Evolutionary conservation across 2,329 filamentous ascomycete genomes (phyloP).

Genomic region (Gaeumannomyces tritici): DNA sequence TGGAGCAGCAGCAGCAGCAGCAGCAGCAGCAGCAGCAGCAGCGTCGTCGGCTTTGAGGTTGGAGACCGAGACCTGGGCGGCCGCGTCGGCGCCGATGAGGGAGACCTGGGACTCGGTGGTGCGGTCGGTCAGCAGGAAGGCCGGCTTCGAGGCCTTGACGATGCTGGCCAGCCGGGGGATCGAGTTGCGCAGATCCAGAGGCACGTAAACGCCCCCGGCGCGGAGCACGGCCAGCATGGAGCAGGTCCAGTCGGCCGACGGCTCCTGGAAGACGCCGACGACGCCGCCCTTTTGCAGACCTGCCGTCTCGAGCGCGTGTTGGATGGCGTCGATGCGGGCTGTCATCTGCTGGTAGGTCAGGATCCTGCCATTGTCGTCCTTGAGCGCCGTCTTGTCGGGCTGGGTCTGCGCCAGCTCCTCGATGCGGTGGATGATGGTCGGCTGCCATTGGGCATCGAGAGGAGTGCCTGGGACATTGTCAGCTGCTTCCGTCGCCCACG

Average conservation of each 20-base stretch:
- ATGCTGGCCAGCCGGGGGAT: slow-evolving; percentile 20
- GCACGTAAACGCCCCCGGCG: slow-evolving; percentile 27
- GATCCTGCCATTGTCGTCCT: slow-evolving; percentile 6
- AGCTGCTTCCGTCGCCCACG: no score
- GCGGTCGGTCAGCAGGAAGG: background rate
- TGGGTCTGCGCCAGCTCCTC: slow-evolving; percentile 19
- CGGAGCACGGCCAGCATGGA: slow-evolving; percentile 30
- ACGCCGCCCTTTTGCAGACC: background rate
- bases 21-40: no score
- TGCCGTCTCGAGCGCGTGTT: background rate
- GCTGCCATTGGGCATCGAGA: slow-evolving; percentile 17
- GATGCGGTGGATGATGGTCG: slow-evolving; percentile 24
- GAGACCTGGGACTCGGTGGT: background rate
- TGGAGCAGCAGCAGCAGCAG: no score
- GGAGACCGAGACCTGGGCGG: background rate
- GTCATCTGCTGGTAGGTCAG: slow-evolving; percentile 22
- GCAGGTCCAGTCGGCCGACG: slow-evolving; percentile 22
- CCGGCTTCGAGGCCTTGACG: slow-evolving; percentile 5
- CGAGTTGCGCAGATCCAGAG: slow-evolving; percentile 26
- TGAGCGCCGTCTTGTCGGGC: slow-evolving; percentile 9
- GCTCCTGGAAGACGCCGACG: slow-evolving; percentile 29
- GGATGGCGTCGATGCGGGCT: background rate
- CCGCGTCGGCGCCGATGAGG: background rate
- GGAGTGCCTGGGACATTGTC: no score
- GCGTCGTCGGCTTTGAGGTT: background rate